Evolutionary conservation across 371 early-diverging fungal genomes (phyloP), one percentile per base, ranked within the genome.

Genomic region (Mucor velutinosus): DNA sequence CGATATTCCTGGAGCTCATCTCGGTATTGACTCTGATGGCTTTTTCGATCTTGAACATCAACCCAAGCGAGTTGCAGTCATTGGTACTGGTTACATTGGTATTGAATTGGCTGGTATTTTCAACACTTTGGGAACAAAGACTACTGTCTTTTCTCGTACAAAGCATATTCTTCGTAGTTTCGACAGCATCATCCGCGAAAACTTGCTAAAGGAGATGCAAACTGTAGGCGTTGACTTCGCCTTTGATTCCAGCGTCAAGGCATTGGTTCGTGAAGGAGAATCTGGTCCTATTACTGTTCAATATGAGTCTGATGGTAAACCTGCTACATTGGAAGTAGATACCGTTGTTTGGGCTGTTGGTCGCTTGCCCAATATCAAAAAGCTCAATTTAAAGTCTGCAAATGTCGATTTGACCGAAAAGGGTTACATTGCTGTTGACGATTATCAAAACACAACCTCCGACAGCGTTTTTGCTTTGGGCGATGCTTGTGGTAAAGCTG

Each of bases 21-120:
- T 84, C 58, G 94, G 96, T 49, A 94, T 97, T 66, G 91, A 89
- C 67, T 93, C 93, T 66, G 99, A 99, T 80, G 96, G 95, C 17
- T 99, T 99, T 83, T 99, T 99, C 78, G 94, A 94, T 53, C 85
- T 99, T 57, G 91, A 93, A 69, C 64, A 88, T 30, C 90, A 95
- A 77, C 99, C 99, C 58, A 93, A 95, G 80, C 89, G 92, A 68
- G 96, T 97, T 14, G 91, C 94, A 19, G 94, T 95, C 27, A 87
- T 95, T 33, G 96, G 93, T 55, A 87, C 93, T 10, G 95, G 95
- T 3, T 87, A 99, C 79, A 99, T 99, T 78, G 99, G 95, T 59
- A 82, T 99, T 53, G 99, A 99, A 78, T 84, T 99, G 25, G 97
- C 98, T 4, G 97, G 97, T 45, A 93, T 99, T 64, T 95, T 99